Percentiles rank a stretch among this genome's conserved stretches.
Conservation (phyloP, 2,329 filamentous ascomycete genomes). For the Apiospora arundinis region DNA sequence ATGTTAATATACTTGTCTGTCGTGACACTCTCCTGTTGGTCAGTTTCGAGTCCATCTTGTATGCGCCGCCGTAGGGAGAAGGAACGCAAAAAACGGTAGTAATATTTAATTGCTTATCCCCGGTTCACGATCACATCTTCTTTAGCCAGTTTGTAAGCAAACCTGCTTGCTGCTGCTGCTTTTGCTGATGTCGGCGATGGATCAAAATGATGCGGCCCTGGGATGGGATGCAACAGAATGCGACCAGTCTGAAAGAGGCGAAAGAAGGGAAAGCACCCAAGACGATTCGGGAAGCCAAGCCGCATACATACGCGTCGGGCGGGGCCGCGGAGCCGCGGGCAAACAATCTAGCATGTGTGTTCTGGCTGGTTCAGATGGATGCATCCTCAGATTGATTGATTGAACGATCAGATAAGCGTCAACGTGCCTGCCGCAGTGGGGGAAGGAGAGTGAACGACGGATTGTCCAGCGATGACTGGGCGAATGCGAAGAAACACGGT, state of each 20-base stretch:
- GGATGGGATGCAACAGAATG: background rate
- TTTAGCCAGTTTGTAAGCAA: too few species aligned
- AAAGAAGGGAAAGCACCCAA: background rate
- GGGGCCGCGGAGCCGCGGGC: conserved; percentile 12
- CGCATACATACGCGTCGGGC: background rate
- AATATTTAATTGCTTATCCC: background rate
- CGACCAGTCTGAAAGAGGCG: background rate
- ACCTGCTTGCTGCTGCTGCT: too few species aligned
- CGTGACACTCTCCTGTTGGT: conserved; percentile 10
- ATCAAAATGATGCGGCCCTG: background rate
- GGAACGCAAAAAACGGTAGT: background rate
- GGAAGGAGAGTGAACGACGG: background rate
- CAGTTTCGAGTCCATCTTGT: background rate
- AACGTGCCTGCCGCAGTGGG: background rate
- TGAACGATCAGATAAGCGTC: conserved; percentile 14
- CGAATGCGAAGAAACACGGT: background rate
- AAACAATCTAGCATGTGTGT: conserved; percentile 3
- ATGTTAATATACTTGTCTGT: background rate
- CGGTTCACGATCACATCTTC: background rate
- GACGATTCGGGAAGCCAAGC: conserved; percentile 5
- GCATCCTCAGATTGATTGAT: background rate
- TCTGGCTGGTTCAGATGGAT: background rate
- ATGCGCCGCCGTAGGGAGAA: background rate
- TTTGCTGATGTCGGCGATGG: background rate
- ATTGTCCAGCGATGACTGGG: background rate